phyloP scores from a whole-genome alignment of 176 grass and related monocot genomes.

The Rhynchospora tenuis region DNA sequence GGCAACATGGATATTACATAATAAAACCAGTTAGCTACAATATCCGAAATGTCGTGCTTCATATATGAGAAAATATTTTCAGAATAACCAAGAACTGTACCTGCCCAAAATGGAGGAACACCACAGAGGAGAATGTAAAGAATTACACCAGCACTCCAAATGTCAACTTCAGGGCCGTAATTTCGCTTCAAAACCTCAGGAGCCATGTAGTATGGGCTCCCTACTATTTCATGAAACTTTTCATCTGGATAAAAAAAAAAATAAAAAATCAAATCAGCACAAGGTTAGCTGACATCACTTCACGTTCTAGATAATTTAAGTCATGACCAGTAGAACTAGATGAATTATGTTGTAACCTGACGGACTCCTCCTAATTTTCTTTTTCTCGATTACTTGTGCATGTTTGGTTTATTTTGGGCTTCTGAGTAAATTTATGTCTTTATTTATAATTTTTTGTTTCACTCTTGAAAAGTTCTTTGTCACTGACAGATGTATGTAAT shows the following conservation, averaged over 20 bases:
- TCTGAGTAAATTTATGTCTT: neutral
- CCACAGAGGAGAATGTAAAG: conserved; percentile 86
- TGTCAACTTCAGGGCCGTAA: conserved; percentile 81
- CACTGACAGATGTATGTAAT: neutral
- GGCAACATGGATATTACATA: too few relatives aligned
- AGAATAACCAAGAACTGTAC: conserved; percentile 23
- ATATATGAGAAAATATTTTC: neutral
- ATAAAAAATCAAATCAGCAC: neutral
- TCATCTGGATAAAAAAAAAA: conserved; percentile 34
- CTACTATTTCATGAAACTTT: conserved; percentile 72
- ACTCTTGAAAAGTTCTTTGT: neutral
- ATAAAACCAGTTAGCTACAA: neutral
- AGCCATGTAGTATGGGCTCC: conserved; percentile 94
- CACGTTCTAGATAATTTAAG: neutral
- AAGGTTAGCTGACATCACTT: neutral
- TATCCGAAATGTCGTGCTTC: neutral
- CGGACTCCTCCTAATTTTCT: neutral
- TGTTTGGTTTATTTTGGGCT: neutral
- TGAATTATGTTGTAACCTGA: neutral
- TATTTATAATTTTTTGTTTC: neutral
- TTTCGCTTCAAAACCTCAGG: conserved; percentile 83
- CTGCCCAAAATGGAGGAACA: conserved; percentile 87
- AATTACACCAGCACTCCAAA: conserved; percentile 94
- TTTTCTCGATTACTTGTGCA: neutral
- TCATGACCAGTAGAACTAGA: neutral